Base-by-base conservation (phyloP, 345 rosid genomes). In the Eucalyptus lansdowneana region DNA sequence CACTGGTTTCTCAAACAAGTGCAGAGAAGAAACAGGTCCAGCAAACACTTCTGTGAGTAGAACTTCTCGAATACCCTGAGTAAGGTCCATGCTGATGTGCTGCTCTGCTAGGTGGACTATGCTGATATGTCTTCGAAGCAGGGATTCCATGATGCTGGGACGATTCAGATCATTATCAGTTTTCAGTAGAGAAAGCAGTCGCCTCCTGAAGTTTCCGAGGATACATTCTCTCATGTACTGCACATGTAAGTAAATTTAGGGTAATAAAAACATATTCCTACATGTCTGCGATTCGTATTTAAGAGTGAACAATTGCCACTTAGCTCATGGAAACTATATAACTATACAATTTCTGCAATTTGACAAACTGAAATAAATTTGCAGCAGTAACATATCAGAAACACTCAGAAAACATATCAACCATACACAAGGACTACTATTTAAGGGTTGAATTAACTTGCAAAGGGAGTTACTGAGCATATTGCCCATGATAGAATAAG, bases 221-320 rank as follows among this genome's bases (percentile, higher is more conserved):
- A 98, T 94, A 93, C 99, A 96, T 92, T 98, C 99, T 93, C 99
- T 96, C 99, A 96, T 96, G 93, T 98, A 98, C 99, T 98, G 97
- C 94, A 95, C 89, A 88, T 56, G 85, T 50, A 81, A 90, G 53
- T 49, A 49, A 53, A 89, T 80, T 85, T 90, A 86, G 67, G 50
- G 67, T 40, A 76, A 40, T 21, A 42, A 86, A 86, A 13, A 24
- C 53, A 53, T 34, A 53, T 19, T 86, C 53, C 88, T 53, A 31
- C 54, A 31, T 86, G 44, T 86, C 87, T 19, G 45, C 37, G 7
- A 76, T 76, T 76, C 5, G 5, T 21, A 76, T 40, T 40, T 37
- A 40, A 76, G 85, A 40, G 15, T 76, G 47, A 76, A 11, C 15
- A 40, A 76, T 40, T 76, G 85, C 85, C 47, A 40, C 85, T 76